Evolutionary conservation across 257 asterid genomes (phyloP), one percentile per base, ranked within the genome.

Genomic region (Gentiana macrophylla): DNA sequence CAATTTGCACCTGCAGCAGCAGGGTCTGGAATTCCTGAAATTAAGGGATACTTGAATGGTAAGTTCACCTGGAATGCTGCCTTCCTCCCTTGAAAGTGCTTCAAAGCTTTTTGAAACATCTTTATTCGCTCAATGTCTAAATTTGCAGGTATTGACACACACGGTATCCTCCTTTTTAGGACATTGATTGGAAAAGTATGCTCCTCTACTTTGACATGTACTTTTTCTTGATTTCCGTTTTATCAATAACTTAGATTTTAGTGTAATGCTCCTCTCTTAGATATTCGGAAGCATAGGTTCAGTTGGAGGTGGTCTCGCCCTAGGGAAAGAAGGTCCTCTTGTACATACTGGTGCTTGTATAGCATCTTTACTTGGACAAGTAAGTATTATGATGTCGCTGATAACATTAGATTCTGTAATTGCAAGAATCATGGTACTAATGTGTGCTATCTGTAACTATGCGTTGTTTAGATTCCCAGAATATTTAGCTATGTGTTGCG

Each of bases 251-350:
- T 50, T 63, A 24, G 8, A 24, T 24, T 59, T 35, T 50, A 11
- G 64, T 62, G 44, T 45, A 34, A 36, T 34, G 49, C 61, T 54
- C 62, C 43, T 67, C 43, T 47, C 49, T 49, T 65, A 92, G 99
- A 81, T 92, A 68, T 83, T 92, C 77, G 99, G 99, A 61, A 88
- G 99, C 87, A 85, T 92, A 68, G 99, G 99, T 63, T 88, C 99
- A 32, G 99, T 92, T 55, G 97, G 94, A 69, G 99, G 97, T 71
- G 99, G 99, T 67, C 67, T 92, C 56, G 99, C 97, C 71, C 91
- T 92, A 68, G 99, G 97, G 53, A 92, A 92, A 85, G 99, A 92
- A 85, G 99, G 99, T 37, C 99, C 97, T 2, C 95, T 92, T 77
- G 99, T 92, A 64, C 99, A 92, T 73, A 81, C 79, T 62, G 97